Base-by-base conservation (phyloP, 2,329 filamentous ascomycete genomes). In the Aspergillus vadensis region DNA sequence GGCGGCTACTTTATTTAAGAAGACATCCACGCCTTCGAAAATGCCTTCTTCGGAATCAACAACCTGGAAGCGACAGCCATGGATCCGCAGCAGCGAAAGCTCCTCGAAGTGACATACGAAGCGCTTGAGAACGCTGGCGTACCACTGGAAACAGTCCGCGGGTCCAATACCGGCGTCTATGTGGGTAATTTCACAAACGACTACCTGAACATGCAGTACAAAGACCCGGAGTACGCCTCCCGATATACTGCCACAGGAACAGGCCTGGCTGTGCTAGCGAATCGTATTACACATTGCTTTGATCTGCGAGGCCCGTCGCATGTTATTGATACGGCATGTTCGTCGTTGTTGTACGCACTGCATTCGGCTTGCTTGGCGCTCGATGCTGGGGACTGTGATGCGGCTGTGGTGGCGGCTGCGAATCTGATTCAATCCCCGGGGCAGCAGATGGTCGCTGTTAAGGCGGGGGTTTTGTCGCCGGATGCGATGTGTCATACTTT, bases 281-380 rank as follows among this genome's bases (percentile, higher is more conserved):
- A 71, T 21, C 66, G 71, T 2, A 27, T 50, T 7, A 38, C 49
- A 10, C 25, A 53, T 23, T 58, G 19, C 5, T 36, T 55, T 7
- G 47, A 23, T 17, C 39, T 54, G 27, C 44, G 12, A 1, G 5
- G 48, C 1, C 39, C 10, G n/a, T 48, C 60, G 9, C 32, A 65
- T 4, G 47, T 47, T 1, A 17, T 69, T 0, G 74, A 79, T 55
- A 77, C 74, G 0, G 77, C 74, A 0, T 80, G 78, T 57, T 79
- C 77, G 0, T 75, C 75, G 0, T 76, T 75, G 0, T 41, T 73
- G 0, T 75, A 77, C 2, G 74, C 75, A 0, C 67, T 81, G 0
- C 72, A 81, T 41, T 63, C 66, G 8, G 79, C 79, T 0, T 77
- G 73, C 30, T 17, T 58, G 6, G 68, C 67, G 0, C 17, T 75